phyloP scores from a whole-genome alignment of 164 flowering plant species.

The Nelumbo lutea region DNA sequence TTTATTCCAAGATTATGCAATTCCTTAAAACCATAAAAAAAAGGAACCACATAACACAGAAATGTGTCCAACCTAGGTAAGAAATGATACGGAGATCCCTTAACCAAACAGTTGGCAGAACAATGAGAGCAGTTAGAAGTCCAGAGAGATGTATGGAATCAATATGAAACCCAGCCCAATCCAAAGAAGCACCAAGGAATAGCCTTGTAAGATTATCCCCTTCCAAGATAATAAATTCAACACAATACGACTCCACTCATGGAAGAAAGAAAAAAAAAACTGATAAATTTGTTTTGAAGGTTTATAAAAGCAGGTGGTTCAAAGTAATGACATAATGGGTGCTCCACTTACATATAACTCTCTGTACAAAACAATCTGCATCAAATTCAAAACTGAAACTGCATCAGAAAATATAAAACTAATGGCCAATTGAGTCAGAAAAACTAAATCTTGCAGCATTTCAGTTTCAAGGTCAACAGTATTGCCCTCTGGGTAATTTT shows the following conservation, averaged over 20 bases:
- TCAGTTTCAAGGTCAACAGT: not conserved
- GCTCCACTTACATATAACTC: conserved; percentile 81
- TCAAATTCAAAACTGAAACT: conserved; percentile 11
- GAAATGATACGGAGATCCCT: conserved; percentile 75
- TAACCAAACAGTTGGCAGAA: conserved; percentile 86
- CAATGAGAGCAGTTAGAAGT: conserved; percentile 54
- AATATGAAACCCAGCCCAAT: conserved; percentile 47
- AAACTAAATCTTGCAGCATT: not conserved
- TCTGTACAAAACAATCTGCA: conserved; percentile 74
- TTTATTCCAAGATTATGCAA: not conserved
- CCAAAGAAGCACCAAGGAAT: conserved; percentile 67
- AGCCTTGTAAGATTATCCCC: conserved; percentile 82
- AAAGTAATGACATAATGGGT: conserved; percentile 3
- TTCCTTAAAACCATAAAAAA: not conserved
- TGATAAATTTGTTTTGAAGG: not conserved
- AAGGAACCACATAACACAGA: not conserved
- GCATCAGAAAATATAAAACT: conserved; percentile 16
- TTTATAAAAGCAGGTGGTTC: conserved; percentile 1
- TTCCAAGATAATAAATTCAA: conserved; percentile 87
- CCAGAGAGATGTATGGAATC: conserved; percentile 74
- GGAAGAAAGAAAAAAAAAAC: conserved; percentile 7
- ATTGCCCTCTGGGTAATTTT: not conserved
- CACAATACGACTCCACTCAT: conserved; percentile 73
- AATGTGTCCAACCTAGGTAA: conserved; percentile 54
- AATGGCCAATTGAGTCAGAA: not conserved